Evolutionary conservation across 306 rosid species (phyloP).

Genomic region (Fragaria vesca): DNA sequence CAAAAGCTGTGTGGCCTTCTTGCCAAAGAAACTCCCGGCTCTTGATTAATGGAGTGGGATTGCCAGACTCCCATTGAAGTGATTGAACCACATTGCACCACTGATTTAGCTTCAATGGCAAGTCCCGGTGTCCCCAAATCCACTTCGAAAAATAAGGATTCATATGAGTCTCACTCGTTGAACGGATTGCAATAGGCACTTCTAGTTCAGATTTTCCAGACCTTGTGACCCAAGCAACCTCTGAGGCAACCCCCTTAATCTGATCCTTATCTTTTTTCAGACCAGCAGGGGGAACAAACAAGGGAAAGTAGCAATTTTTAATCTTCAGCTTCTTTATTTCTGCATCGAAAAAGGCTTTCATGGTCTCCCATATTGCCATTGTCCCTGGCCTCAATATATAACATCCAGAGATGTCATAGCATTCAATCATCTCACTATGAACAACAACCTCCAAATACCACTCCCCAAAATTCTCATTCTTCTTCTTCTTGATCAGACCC

Average conservation of each 20-base stretch:
- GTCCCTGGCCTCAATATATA: conserved; percentile 93
- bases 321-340: conserved; percentile 88
- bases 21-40: conserved; percentile 99
- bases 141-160: conserved; percentile 94
- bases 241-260: conserved; percentile 91
- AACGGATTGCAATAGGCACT: conserved; percentile 90
- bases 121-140: conserved; percentile 94
- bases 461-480: conserved; percentile 88
- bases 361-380: conserved; percentile 71
- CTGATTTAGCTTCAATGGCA: conserved; percentile 89
- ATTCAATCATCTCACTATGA: conserved; percentile 78
- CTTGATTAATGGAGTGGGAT: conserved; percentile 95
- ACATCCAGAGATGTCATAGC: conserved; percentile 94
- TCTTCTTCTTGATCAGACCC: conserved; percentile 55
- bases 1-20: conserved; percentile 99
- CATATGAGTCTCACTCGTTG: conserved; percentile 97
- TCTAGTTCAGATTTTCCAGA: conserved; percentile 75
- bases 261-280: conserved; percentile 90
- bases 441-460: conserved; percentile 98
- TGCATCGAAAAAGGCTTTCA: conserved; percentile 78
- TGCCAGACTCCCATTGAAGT: conserved; percentile 84
- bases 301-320: conserved; percentile 85
- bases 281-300: conserved; percentile 74
- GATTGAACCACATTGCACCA: conserved; percentile 88
- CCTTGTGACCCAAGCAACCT: conserved; percentile 97